A percentile compares a stretch with the other conserved stretches of the same genome.
phyloP scores from a whole-genome alignment of 208 protist species.

The Trichomonas gallinae region DNA sequence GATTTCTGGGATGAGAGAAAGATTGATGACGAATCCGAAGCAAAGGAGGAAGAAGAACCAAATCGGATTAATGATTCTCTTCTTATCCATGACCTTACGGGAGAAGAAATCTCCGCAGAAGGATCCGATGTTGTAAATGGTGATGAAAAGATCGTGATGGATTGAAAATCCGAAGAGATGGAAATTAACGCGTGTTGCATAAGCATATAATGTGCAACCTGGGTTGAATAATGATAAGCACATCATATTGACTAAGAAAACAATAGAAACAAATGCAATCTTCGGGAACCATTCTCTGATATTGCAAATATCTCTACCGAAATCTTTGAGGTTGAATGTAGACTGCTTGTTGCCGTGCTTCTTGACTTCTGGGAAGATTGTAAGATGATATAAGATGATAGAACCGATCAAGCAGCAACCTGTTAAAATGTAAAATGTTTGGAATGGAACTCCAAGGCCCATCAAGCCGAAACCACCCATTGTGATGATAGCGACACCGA shows the following conservation, averaged over 20 bases:
- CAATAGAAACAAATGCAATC: neutral
- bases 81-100: neutral
- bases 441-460: neutral
- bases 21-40: neutral
- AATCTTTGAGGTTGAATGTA: neutral
- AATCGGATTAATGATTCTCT: neutral
- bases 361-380: neutral
- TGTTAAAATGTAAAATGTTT: neutral
- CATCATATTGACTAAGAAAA: conserved; percentile 2
- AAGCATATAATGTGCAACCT: neutral
- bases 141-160: neutral
- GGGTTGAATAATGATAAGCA: neutral
- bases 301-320: neutral
- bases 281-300: neutral
- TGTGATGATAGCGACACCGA: neutral
- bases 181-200: neutral
- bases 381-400: neutral
- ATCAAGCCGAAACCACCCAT: neutral
- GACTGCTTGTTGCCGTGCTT: neutral
- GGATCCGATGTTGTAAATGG: neutral
- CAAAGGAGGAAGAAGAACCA: neutral
- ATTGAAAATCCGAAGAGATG: neutral
- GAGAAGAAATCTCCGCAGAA: neutral
- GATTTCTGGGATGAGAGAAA: neutral
- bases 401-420: neutral